These are phyloP conservation scores for Globisporangium ultimum DNA, from an alignment of 352 stramenopile genomes.

Conservation along the genomic window DNA sequence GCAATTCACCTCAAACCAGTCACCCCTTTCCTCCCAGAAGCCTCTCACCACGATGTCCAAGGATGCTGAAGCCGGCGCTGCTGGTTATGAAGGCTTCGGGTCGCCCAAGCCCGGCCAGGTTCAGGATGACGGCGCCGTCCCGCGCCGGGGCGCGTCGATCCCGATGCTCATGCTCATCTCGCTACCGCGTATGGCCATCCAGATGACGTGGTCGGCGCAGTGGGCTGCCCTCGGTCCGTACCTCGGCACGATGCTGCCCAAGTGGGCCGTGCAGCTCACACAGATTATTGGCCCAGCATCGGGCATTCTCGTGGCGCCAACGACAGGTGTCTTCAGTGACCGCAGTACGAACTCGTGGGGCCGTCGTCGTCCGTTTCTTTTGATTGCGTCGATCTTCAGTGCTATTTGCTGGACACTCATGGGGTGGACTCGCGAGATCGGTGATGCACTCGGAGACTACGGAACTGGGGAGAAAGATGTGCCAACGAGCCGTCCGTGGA, in stretches of 20 bases:
- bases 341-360: conserved; percentile 11
- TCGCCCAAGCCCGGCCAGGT: no score
- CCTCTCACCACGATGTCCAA: no score
- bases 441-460: conserved; percentile 3
- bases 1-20: no score
- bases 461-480: no score
- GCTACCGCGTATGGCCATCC: no score
- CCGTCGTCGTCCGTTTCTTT: conserved; percentile 22
- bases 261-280: conserved; percentile 19
- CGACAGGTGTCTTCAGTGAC: conserved; percentile 18
- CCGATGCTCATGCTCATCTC: no score
- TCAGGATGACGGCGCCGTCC: no score
- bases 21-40: no score
- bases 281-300: conserved; percentile 24
- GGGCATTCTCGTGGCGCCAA: conserved; percentile 18
- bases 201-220: conserved; percentile 35
- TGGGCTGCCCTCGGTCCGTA: conserved; percentile 25
- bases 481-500: no score
- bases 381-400: conserved; percentile 12
- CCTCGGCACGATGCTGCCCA: conserved; percentile 20
- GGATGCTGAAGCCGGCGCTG: no score
- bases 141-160: no score
- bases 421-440: conserved; percentile 21
- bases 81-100: no score
- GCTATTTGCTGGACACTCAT: conserved; percentile 25